A percentile compares a stretch with the other conserved stretches of the same genome.
Conservation (phyloP, 164 flowering plant species). For the Liquidambar formosana region DNA sequence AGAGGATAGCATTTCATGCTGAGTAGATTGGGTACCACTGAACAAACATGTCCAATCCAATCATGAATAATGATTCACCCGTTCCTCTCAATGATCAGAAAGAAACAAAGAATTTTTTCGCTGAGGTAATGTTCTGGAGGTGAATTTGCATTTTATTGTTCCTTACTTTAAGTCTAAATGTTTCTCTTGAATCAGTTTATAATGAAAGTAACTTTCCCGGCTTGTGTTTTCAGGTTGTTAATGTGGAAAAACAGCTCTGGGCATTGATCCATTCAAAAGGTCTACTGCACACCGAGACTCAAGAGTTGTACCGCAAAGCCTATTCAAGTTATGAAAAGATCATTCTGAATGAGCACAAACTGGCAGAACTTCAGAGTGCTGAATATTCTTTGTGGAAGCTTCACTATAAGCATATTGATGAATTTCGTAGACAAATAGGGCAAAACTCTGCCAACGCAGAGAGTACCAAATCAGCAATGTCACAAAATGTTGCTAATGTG, state of each 20-base stretch:
- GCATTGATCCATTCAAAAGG: conserved; percentile 54
- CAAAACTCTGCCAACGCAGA: conserved; percentile 31
- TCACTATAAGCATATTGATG: conserved; percentile 83
- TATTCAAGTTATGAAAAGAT: conserved; percentile 60
- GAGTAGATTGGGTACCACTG: background rate
- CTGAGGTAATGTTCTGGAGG: conserved; percentile 35
- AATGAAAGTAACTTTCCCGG: background rate
- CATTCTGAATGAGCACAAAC: conserved; percentile 41
- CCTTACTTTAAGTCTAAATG: background rate
- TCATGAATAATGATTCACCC: conserved; percentile 24
- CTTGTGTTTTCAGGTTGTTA: conserved; percentile 48
- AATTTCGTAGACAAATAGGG: conserved; percentile 56
- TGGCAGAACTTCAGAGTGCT: conserved; percentile 50
- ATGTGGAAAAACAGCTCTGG: conserved; percentile 62
- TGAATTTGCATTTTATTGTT: conserved; percentile 4
- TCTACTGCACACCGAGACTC: conserved; percentile 46
- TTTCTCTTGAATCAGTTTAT: background rate
- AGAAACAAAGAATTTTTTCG: conserved; percentile 18
- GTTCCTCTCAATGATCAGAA: conserved; percentile 25
- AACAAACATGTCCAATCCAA: conserved; percentile 12
- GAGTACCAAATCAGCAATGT: conserved; percentile 12
- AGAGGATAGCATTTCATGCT: background rate
- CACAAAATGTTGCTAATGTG: conserved; percentile 16
- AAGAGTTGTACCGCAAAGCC: conserved; percentile 49
- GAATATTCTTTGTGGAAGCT: conserved; percentile 83